Evolutionary conservation across 768 basidiomycete genomes (phyloP).

Genomic region (Podaxis rugospora): DNA sequence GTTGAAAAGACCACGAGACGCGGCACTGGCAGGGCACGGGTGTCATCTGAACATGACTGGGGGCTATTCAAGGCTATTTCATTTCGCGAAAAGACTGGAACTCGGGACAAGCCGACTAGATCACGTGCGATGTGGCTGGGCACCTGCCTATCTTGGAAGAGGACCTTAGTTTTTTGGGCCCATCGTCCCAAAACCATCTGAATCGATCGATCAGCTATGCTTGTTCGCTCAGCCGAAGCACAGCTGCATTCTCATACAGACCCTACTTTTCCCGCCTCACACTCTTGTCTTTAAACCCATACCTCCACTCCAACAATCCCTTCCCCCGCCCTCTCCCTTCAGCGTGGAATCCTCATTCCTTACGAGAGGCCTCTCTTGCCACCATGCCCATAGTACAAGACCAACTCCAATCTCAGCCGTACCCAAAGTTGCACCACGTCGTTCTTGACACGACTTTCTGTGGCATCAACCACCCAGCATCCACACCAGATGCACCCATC

Average conservation of each 20-base stretch:
- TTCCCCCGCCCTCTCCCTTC: constrained; percentile 12
- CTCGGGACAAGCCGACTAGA: neutral
- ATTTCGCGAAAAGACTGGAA: constrained; percentile 7
- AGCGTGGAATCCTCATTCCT: constrained; percentile 10
- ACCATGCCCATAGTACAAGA: constrained; percentile 29
- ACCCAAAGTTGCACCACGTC: constrained; percentile 43
- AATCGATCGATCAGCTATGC: constrained; percentile 31
- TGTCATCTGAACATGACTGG: constrained; percentile 1
- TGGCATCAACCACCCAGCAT: constrained; percentile 58
- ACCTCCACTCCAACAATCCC: constrained; percentile 10
- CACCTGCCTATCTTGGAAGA: constrained; percentile 28
- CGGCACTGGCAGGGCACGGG: neutral
- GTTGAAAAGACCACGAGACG: neutral
- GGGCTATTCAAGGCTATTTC: constrained; percentile 3
- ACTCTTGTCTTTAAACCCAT: constrained; percentile 20
- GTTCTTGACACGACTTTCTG: constrained; percentile 60
- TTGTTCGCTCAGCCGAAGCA: constrained; percentile 19
- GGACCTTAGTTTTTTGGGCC: constrained; percentile 22
- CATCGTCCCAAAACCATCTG: constrained; percentile 23
- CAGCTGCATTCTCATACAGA: constrained; percentile 12
- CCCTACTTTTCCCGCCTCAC: constrained; percentile 17
- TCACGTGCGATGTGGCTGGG: constrained; percentile 8
- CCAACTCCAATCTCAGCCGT: constrained; percentile 16
- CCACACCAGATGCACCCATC: constrained; percentile 49
- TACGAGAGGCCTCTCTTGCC: constrained; percentile 11